Base-by-base conservation (phyloP, 148 eudicot species). In the Fallopia convolvulus region DNA sequence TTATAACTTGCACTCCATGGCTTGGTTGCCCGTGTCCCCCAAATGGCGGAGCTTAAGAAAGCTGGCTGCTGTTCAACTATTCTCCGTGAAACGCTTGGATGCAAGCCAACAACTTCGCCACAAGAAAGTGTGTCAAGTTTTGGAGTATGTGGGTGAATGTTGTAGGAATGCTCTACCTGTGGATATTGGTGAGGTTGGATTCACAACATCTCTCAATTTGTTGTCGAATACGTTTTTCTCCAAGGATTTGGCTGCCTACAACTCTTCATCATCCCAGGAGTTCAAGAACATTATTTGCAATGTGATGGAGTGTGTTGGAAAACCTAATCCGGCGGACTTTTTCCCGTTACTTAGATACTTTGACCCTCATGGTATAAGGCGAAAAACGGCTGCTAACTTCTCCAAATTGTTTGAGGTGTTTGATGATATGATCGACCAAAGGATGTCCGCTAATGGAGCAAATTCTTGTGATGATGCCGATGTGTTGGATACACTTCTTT, bases 401-500 rank as follows among this genome's bases (percentile, higher is more conserved):
- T 70, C 73, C 15, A 77, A 58, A 65, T 6, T 75, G 66, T 18
- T 76, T 76, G 70, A 0, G 61, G 8, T 58, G 17, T 76, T 76
- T 56, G 70, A 76, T 76, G 33, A 8, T n/a, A 40, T 85, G 8
- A 77, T 85, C n/a, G 15, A 47, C 4, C 77, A 82, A 12, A 77
- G 82, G 30, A n/a, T 76, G 10, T 21, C 36, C 1, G 17, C 36
- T 41, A 74, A 21, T 44, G 23, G 14, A 48, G 76, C 20, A 61
- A 78, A 12, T 14, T 9, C 42, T 4, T 3, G 56, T 23, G 84
- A 79, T 74, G 74, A 80, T 7, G 41, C 12, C 46, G 85, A 85
- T 65, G 84, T 85, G 50, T 36, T 85, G 46, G 75, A 81, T 5
- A 48, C 68, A 2, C 79, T 85, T 41, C 87, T 85, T 18, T 17